Base-by-base conservation (phyloP, 371 early-diverging fungal genomes). In the Fennellomyces sp. region DNA sequence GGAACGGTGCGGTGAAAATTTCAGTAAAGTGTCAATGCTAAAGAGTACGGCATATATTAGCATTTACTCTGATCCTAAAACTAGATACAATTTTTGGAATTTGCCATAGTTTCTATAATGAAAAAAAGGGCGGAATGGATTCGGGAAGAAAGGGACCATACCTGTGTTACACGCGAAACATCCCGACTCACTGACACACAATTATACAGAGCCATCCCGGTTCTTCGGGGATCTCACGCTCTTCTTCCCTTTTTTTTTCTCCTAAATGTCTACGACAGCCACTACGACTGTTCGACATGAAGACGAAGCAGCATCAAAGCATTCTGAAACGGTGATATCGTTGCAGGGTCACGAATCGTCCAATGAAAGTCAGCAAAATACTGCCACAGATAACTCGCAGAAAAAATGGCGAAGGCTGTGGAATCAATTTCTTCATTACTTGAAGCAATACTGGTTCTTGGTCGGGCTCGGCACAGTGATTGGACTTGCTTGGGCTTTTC, bases 401-500 rank as follows among this genome's bases (percentile, higher is more conserved):
- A 45, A 45, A 45, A 11, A 23, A 45, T 45, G 45, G 45, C 10
- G 21, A 23, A 19, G 45, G 3, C 17, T 45, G 8, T 5, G 8
- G 1, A 25, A 45, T 45, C 17, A 10, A 17, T 3, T 45, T 5
- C 0, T 45, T 45, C 45, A 45, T 23, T 45, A 45, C 23, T 49
- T 58, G 2, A 31, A 58, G 23, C 33, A 53, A 29, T 76, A 84
- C 49, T 86, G 84, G 83, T 87, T 87, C 58, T 52, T 87, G 21
- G 50, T 85, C 25, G 91, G 91, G 0, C 73, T 91, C 1, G 78
- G 73, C 19, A 31, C 84, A 7, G 87, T 75, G 8, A 90, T 91
- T 63, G 81, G 79, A 5, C 69, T 91, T 17, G 90, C 90, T 0
- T 84, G 85, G 65, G 81, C 80, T 5, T 85, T 80, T 56, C 91